Conservation (phyloP, 2,329 filamentous ascomycete species). For the Fragosphaeria purpurea region DNA sequence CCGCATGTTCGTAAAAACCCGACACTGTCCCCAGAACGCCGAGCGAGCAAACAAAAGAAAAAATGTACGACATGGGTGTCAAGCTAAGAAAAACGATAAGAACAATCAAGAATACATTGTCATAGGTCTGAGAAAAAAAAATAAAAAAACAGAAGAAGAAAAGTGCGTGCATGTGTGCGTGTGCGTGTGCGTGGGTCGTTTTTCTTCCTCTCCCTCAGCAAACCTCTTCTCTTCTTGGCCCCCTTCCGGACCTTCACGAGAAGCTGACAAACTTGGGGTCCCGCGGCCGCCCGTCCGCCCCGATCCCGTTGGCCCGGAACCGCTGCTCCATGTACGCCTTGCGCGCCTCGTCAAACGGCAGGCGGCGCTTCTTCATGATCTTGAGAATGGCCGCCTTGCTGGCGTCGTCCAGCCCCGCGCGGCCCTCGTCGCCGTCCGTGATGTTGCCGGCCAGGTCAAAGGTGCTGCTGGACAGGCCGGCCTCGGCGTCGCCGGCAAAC, state of each 20-base stretch:
- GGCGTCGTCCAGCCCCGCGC: slow-evolving; percentile 69
- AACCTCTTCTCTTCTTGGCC: not conserved
- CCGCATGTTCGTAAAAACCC: too few species aligned
- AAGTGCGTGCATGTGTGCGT: not conserved
- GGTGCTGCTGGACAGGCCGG: slow-evolving; percentile 69
- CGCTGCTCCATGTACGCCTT: slow-evolving; percentile 74
- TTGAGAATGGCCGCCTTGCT: slow-evolving; percentile 74
- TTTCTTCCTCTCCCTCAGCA: not conserved
- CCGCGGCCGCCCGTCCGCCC: slow-evolving; percentile 71
- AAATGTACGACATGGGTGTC: too few species aligned
- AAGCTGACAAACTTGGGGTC: slow-evolving; percentile 97
- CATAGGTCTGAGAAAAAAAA: not conserved
- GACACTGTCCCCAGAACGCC: too few species aligned
- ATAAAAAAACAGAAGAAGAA: not conserved
- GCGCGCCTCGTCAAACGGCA: slow-evolving; percentile 86
- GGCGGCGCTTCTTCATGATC: slow-evolving; percentile 79
- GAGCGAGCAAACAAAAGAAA: too few species aligned
- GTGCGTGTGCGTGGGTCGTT: too few species aligned
- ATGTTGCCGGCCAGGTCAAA: slow-evolving; percentile 81
- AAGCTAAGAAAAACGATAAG: too few species aligned
- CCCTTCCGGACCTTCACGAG: slow-evolving; percentile 35
- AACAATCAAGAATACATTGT: too few species aligned
- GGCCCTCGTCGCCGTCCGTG: slow-evolving; percentile 57
- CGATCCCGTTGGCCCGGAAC: slow-evolving; percentile 83
- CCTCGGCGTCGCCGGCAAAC: slow-evolving; percentile 79